Evolutionary conservation across 2,329 filamentous ascomycete genomes (phyloP), one percentile per base, ranked within the genome.

Genomic region (Aphanoascus verrucosus): DNA sequence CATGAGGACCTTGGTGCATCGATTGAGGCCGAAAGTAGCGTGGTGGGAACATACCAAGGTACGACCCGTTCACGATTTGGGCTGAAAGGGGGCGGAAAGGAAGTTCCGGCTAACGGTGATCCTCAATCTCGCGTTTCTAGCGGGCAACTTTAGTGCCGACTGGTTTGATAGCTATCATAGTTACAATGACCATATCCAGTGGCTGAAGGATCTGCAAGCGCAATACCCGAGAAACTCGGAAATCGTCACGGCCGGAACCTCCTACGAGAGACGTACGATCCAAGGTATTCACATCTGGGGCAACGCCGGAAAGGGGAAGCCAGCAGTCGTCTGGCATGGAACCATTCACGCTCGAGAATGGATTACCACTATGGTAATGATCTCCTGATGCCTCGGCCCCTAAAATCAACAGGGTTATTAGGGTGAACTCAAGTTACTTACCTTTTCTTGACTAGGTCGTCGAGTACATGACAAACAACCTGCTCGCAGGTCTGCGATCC

Each of bases 271-370:
- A 3, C 70, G 74, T 35, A 56, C 66, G 1, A 70, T 74, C 50
- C 67, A 65, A 17, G 71, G 70, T 11, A 65, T 82, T 42, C 78
- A 81, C 56, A 67, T 82, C 50, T 81, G 71, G 65, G 79, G 78
- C 1, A 59, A 56, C 19, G 71, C 71, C 1, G 63, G 63, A 28
- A 70, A 69, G 50, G 72, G 73, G 17, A 64, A 60, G 28, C 77
- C 77, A 1, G 79, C 76, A 14, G 65, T 81, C 35, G 69, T 82
- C 42, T 74, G 77, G 61, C 79, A 82, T 62, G 75, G 74, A 8
- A 82, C 75, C 23, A 76, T 81, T 12, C 80, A 83, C 62, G 77
- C 78, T 5, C 72, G 79, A 35, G 79, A 83, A 63, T 82, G 79
- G 80, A 78, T 82, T 52, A 72, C 73, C 7, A 72, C 76, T 7